Conservation (phyloP, 164 flowering plant genomes). For the Stephania yunnanensis region DNA sequence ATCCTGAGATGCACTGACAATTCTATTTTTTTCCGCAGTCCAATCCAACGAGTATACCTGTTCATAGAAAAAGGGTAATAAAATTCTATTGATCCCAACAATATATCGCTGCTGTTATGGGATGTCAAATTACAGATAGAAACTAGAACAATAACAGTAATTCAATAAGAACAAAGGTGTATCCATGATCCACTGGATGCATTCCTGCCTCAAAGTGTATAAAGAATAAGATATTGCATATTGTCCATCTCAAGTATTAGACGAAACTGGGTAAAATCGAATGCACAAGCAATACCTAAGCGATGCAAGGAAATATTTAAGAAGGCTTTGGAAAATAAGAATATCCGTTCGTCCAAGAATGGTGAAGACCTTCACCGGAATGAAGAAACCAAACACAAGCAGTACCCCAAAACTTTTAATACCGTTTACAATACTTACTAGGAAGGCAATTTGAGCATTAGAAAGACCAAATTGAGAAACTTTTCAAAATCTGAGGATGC, state of each 20-base stretch:
- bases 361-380: background rate
- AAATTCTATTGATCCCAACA: background rate
- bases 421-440: no score
- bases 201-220: no score
- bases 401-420: no score
- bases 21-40: slow-evolving; percentile 80
- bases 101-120: no score
- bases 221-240: no score
- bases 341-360: background rate
- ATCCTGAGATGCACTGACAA: slow-evolving; percentile 98
- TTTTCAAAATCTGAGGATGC: background rate
- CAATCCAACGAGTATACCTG: slow-evolving; percentile 94
- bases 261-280: no score
- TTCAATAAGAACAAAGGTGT: no score
- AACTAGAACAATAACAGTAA: no score
- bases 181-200: no score
- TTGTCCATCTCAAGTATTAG: no score
- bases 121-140: no score
- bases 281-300: background rate
- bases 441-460: no score
- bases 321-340: background rate
- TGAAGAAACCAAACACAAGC: background rate
- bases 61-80: slow-evolving; percentile 4
- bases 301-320: background rate
- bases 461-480: background rate